phyloP scores from a whole-genome alignment of 2,329 filamentous ascomycete species.

The Sporothrix brunneoviolacea region DNA sequence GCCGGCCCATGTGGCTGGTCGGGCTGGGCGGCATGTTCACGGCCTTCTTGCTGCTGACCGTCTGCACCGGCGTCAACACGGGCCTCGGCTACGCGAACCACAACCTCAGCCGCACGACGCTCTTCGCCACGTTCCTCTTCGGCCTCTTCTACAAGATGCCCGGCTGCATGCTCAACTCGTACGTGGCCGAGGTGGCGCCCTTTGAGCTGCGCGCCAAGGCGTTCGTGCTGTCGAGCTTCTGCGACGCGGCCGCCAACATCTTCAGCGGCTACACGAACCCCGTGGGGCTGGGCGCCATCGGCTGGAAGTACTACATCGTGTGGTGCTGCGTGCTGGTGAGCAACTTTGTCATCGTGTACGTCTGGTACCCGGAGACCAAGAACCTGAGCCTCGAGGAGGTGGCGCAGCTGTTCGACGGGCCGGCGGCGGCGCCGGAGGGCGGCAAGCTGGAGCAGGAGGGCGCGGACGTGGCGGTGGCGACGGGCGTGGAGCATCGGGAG shows the following conservation, averaged over 20 bases:
- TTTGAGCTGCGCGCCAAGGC: constrained; percentile 17
- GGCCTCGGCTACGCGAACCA: constrained; percentile 16
- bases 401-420: too few relatives aligned
- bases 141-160: constrained; percentile 31
- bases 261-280: constrained; percentile 18
- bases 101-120: constrained; percentile 10
- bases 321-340: constrained; percentile 15
- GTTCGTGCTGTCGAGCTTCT: too few relatives aligned
- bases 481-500: too few relatives aligned
- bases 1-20: constrained; percentile 22
- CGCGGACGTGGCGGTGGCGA: too few relatives aligned
- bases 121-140: constrained; percentile 13
- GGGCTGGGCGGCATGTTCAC: constrained; percentile 16
- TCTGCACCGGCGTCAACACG: constrained; percentile 17
- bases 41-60: constrained; percentile 14
- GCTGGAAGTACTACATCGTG: constrained; percentile 21
- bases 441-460: too few relatives aligned
- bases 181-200: constrained; percentile 17
- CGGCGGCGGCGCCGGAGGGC: too few relatives aligned
- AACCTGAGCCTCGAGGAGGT: constrained; percentile 12
- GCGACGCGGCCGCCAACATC: too few relatives aligned
- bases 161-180: constrained; percentile 25
- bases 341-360: constrained; percentile 23
- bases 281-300: constrained; percentile 18
- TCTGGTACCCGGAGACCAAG: constrained; percentile 18